Evolutionary conservation across 228 moss, liverwort and hornwort genomes (phyloP).

Genomic region (Sphagnum fallax): DNA sequence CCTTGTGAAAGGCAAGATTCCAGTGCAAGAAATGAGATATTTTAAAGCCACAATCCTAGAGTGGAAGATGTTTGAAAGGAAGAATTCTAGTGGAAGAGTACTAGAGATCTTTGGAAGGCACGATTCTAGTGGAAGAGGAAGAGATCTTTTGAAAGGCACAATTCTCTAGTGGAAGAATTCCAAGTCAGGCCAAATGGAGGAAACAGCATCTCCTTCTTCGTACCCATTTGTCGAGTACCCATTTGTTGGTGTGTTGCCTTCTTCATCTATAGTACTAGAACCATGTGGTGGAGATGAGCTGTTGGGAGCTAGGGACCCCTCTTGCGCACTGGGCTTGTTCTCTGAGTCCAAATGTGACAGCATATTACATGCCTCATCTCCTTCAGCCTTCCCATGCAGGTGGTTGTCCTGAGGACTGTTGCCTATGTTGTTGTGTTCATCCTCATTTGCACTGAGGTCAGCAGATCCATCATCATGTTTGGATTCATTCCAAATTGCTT

Average conservation of each 20-base stretch:
- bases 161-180: no score
- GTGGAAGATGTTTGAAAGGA: no score
- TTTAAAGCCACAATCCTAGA: no score
- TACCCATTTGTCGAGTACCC: slow-evolving; percentile 37
- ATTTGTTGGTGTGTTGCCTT: slow-evolving; percentile 49
- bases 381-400: slow-evolving; percentile 9
- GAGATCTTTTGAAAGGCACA: no score
- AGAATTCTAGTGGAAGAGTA: no score
- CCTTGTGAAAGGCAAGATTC: no score
- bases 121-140: no score
- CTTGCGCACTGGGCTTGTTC: slow-evolving; percentile 12
- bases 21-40: no score
- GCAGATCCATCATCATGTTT: slow-evolving; percentile 1
- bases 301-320: slow-evolving; percentile 10
- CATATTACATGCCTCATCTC: slow-evolving; percentile 20
- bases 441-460: slow-evolving; percentile 1
- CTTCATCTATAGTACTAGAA: slow-evolving; percentile 48
- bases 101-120: no score
- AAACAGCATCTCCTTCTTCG: slow-evolving; percentile 39
- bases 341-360: slow-evolving; percentile 27
- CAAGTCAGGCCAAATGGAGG: slow-evolving; percentile 42
- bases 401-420: neutral
- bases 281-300: slow-evolving; percentile 36
- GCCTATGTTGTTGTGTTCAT: neutral
- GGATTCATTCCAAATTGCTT: slow-evolving; percentile 13